A percentile compares a stretch with the other conserved stretches of the same genome.
Evolutionary conservation across 176 grass and related monocot species (phyloP).

Genomic region (Zea mays): DNA sequence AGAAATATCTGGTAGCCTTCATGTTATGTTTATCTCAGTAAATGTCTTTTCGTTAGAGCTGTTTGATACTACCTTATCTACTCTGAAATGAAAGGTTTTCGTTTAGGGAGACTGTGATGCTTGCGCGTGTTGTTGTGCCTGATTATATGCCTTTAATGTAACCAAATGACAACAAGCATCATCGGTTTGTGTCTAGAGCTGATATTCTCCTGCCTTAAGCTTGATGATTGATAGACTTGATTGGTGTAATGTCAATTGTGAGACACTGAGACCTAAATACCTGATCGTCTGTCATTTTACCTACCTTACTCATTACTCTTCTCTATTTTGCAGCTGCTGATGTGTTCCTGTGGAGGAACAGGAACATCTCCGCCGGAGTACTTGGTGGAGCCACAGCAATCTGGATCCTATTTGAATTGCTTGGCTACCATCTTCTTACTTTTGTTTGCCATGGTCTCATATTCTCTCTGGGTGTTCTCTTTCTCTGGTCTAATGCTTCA

Average conservation of each 20-base stretch:
- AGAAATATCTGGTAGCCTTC: neutral
- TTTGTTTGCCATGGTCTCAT: constrained; percentile 80
- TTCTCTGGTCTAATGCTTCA: constrained; percentile 86
- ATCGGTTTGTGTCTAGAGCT: neutral
- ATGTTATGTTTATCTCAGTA: neutral
- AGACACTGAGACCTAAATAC: neutral
- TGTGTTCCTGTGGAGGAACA: constrained; percentile 93
- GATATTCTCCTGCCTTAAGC: neutral
- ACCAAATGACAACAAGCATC: neutral
- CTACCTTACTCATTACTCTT: constrained; percentile 19
- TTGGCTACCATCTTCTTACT: constrained; percentile 85
- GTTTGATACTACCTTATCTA: neutral
- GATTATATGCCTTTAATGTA: neutral
- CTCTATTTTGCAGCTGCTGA: constrained; percentile 78
- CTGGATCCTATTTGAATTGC: constrained; percentile 83
- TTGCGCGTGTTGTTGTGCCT: neutral
- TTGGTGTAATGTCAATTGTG: neutral
- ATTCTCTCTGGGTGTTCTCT: constrained; percentile 72
- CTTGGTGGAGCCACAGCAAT: constrained; percentile 68
- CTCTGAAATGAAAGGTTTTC: neutral
- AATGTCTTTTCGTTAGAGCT: neutral
- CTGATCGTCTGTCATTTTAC: neutral
- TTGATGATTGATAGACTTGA: neutral
- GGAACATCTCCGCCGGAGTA: constrained; percentile 80
- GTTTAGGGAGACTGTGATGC: neutral